Evolutionary conservation across 371 early-diverging fungal genomes (phyloP), one percentile per base, ranked within the genome.

Genomic region (Rhizopus arrhizus): DNA sequence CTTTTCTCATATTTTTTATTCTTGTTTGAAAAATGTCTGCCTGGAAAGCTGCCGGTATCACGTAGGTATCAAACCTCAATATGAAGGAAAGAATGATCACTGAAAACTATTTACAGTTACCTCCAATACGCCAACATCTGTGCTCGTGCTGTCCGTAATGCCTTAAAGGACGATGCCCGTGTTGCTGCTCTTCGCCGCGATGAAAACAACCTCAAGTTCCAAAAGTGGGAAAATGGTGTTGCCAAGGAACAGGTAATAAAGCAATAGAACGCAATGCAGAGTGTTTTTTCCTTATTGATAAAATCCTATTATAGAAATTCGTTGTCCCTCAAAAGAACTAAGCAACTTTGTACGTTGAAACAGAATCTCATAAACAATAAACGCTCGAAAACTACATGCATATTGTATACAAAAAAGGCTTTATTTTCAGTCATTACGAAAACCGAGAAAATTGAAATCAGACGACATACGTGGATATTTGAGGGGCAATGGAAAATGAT

Each of bases 151-250:
- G 85, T 94, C 53, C 90, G 94, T 70, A 85, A 87, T 74, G 76
- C 87, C 15, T 78, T 94, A 72, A 91, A 91, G 86, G 85, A 82
- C 46, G 91, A 91, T 48, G 75, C 80, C 51, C 84, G 84, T 62
- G 69, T 77, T 54, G 70, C 72, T 51, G 91, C 90, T 58, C 62
- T 85, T 65, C 81, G 81, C 67, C 86, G 92, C 56, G 87, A 92
- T 66, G 85, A 89, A 65, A 86, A 87, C 77, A 76, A 76, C 54
- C 72, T 90, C 64, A 90, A 89, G 80, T 80, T 78, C 60, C 77
- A 89, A 58, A 84, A 88, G 75, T 94, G 94, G 94, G 80, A 80
- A 54, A 77, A 79, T 57, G 94, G 94, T 68, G 88, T 89, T 78
- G 73, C 73, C 61, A 75, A 80, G 58, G 85, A 85, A 56, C 63